These are phyloP conservation scores for Fusarium sp. DNA, from an alignment of 2,329 filamentous ascomycete genomes.

Conservation along the genomic window DNA sequence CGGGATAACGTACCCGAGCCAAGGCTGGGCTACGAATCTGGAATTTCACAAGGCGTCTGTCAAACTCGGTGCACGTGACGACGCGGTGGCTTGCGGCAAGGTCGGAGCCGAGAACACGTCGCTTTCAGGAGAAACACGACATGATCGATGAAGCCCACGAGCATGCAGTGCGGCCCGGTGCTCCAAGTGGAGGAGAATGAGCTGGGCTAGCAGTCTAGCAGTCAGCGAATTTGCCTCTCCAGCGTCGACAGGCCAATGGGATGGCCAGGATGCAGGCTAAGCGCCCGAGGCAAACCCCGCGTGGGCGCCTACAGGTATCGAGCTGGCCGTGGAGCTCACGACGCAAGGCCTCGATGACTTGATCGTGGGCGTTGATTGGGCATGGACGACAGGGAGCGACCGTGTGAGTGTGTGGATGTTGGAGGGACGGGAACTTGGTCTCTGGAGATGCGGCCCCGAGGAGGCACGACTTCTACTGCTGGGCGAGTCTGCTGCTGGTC, in stretches of 20 bases:
- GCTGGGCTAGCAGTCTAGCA: slow-evolving; percentile 5
- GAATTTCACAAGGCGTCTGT: neutral
- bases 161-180: neutral
- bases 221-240: slow-evolving; percentile 23
- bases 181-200: slow-evolving; percentile 31
- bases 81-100: neutral
- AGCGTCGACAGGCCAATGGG: slow-evolving; percentile 31
- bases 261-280: slow-evolving; percentile 17
- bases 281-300: slow-evolving; percentile 34
- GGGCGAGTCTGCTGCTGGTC: too few species aligned
- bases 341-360: slow-evolving; percentile 20
- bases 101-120: slow-evolving; percentile 3
- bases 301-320: slow-evolving; percentile 37
- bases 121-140: neutral
- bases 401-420: neutral
- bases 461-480: too few species aligned
- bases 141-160: neutral
- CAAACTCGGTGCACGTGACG: slow-evolving; percentile 22
- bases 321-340: slow-evolving; percentile 15
- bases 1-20: slow-evolving; percentile 1
- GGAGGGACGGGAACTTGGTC: slow-evolving; percentile 30
- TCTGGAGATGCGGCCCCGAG: slow-evolving; percentile 23
- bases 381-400: slow-evolving; percentile 5
- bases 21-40: neutral
- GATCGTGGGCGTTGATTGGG: slow-evolving; percentile 31